Evolutionary conservation across 768 basidiomycete species (phyloP).

Genomic region (Phylloporus sp.): DNA sequence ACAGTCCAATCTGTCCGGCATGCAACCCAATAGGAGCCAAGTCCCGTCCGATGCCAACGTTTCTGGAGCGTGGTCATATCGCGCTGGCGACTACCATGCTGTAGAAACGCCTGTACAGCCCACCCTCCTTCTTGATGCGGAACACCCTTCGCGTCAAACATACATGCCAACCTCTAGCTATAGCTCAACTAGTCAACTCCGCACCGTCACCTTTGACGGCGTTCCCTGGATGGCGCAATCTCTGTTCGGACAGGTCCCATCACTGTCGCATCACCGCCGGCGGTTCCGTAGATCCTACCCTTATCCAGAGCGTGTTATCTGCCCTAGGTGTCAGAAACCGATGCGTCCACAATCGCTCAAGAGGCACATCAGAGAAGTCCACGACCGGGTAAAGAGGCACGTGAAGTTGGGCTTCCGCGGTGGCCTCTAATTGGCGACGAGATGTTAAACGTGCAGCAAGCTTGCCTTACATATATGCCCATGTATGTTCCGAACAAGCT

Average conservation of each 20-base stretch:
- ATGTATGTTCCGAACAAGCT: neutral
- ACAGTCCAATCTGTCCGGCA: neutral
- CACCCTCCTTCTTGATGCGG: neutral
- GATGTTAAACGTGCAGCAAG: neutral
- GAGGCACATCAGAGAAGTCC: constrained; percentile 21
- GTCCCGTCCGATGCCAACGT: constrained; percentile 8
- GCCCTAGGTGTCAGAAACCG: constrained; percentile 7
- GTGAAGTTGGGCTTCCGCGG: neutral
- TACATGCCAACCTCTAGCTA: neutral
- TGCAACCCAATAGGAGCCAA: constrained; percentile 1
- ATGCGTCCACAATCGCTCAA: constrained; percentile 17
- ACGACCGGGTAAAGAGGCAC: constrained; percentile 15
- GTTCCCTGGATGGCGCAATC: neutral
- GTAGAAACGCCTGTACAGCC: constrained; percentile 16
- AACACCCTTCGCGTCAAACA: neutral
- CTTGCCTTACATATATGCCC: neutral
- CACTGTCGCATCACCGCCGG: constrained; percentile 1
- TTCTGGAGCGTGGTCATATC: neutral
- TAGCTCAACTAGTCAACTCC: neutral
- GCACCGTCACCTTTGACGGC: neutral
- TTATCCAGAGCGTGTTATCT: neutral
- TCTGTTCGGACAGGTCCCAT: constrained; percentile 2
- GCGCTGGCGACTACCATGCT: constrained; percentile 15
- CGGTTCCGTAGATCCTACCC: neutral
- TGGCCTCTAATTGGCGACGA: neutral